A percentile compares a stretch with the other conserved stretches of the same genome.
phyloP scores from a whole-genome alignment of 768 basidiomycete genomes.

The Roridomyces roridus region DNA sequence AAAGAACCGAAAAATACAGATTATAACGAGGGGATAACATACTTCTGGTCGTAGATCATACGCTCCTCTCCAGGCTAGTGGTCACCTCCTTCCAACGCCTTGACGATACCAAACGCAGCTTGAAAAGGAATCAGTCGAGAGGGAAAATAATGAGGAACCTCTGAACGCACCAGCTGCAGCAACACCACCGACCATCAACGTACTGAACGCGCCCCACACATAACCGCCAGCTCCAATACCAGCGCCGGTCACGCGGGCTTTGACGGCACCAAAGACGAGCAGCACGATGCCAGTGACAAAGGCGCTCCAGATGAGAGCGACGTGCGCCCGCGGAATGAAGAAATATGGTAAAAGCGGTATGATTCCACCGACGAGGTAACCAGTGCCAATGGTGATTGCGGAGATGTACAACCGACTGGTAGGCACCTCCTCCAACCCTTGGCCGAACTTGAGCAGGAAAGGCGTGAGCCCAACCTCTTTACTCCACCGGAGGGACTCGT shows the following conservation, averaged over 20 bases:
- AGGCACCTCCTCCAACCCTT: conserved; percentile 92
- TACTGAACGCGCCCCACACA: conserved; percentile 86
- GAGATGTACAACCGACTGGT: conserved; percentile 84
- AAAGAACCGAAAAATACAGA: background rate
- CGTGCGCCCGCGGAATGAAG: conserved; percentile 74
- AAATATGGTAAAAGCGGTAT: conserved; percentile 95
- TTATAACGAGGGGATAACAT: background rate
- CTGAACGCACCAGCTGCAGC: conserved; percentile 67
- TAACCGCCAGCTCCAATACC: conserved; percentile 71
- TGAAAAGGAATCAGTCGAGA: too few species aligned
- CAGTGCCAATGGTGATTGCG: conserved; percentile 94
- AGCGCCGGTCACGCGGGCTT: conserved; percentile 87
- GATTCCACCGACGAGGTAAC: conserved; percentile 91
- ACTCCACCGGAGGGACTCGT: conserved; percentile 64
- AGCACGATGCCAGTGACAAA: conserved; percentile 85
- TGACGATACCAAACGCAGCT: conserved; percentile 57
- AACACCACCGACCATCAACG: conserved; percentile 86
- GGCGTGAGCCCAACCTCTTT: conserved; percentile 87
- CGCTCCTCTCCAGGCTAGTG: background rate
- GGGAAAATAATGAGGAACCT: too few species aligned
- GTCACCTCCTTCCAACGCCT: conserved; percentile 45
- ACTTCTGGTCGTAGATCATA: background rate
- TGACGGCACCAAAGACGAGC: conserved; percentile 89
- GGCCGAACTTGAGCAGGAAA: conserved; percentile 96
- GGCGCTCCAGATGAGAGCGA: conserved; percentile 75